Percentiles rank a stretch among this genome's conserved stretches.
phyloP scores from a whole-genome alignment of 2,329 filamentous ascomycete genomes.

The Phaeosphaeria sp. region DNA sequence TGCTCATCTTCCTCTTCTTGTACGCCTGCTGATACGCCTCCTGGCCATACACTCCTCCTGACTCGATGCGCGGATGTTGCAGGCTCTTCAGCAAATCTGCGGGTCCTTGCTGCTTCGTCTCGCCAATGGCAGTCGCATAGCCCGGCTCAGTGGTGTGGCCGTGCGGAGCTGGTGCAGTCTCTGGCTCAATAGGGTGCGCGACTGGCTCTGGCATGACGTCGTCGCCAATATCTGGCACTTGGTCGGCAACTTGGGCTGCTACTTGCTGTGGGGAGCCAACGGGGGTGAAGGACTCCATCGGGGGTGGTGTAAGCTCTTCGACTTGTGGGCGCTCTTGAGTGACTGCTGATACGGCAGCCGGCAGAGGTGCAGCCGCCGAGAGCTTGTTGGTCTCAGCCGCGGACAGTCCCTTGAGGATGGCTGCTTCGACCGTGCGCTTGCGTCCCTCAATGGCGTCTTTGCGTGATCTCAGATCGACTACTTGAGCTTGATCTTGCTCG shows the following conservation, averaged over 20 bases:
- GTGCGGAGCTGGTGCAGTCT: constrained; percentile 29
- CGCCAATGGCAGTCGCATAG: constrained; percentile 31
- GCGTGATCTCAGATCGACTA: constrained; percentile 69
- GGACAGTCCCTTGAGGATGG: constrained; percentile 84
- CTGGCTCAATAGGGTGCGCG: constrained; percentile 33
- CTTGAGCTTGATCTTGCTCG: constrained; percentile 70
- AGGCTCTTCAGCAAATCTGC: constrained; percentile 42
- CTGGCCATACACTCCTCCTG: constrained; percentile 32
- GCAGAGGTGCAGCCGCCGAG: constrained; percentile 49
- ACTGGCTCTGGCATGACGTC: constrained; percentile 37
- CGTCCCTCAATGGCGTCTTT: constrained; percentile 78
- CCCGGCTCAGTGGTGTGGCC: constrained; percentile 24
- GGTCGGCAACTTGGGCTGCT: constrained; percentile 13
- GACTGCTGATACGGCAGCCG: constrained; percentile 25
- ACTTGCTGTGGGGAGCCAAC: constrained; percentile 54
- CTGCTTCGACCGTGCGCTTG: constrained; percentile 88
- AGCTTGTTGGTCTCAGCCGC: constrained; percentile 61
- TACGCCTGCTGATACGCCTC: constrained; percentile 27
- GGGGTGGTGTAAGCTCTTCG: constrained; percentile 85
- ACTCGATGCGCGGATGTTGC: constrained; percentile 32
- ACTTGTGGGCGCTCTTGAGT: constrained; percentile 75
- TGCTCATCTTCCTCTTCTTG: constrained; percentile 50
- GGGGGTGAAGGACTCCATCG: constrained; percentile 64
- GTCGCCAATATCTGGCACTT: constrained; percentile 31
- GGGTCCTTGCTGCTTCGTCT: constrained; percentile 23